Evolutionary conservation across 140 eudicot species (phyloP), one percentile per base, ranked within the genome.

Genomic region (Anethum foeniculum): DNA sequence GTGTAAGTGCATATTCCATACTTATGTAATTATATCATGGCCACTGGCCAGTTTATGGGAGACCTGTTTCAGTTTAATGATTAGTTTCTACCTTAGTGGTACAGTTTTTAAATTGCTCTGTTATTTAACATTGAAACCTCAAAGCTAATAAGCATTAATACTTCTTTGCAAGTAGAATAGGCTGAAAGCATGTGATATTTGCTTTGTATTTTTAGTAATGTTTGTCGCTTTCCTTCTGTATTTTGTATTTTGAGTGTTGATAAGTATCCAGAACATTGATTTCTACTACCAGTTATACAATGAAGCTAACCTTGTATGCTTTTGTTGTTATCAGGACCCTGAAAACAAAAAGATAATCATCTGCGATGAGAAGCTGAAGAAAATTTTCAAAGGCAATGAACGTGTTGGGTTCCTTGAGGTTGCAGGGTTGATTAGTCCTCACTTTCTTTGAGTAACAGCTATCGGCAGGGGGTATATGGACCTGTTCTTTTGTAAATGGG

Each of bases 291-390:
- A 54, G n/a, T 60, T 28, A 60, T 60, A 56, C 48, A 44, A 71
- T 69, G 16, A 14, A 52, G 13, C 80, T 76, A 28, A 75, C 75
- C 14, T 51, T 15, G 41, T 62, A 51, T 71, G 23, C 28, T 39
- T 13, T 71, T 73, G 79, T 18, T 62, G 74, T 76, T 30, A 25
- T 28, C 73, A 91, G 97, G 97, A 91, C 78, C 94, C 94, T 58
- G 77, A 84, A 46, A 84, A 91, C 88, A 91, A 93, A 88, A 88
- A 90, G 89, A 86, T 93, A 27, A 91, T 91, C 16, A 76, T 90
- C 41, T 93, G 98, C 47, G 98, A 93, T 78, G 98, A 93, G 83
- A 90, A 91, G 86, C 91, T 93, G 89, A 93, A 93, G 93, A 85
- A 49, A 65, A 88, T 93, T 38, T 90, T 93, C 73, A 91, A 86